Percentiles rank a stretch among this genome's conserved stretches.
These are phyloP conservation scores for Udeniomyces megalosporus DNA, from an alignment of 768 basidiomycete genomes.

Conservation along the genomic window DNA sequence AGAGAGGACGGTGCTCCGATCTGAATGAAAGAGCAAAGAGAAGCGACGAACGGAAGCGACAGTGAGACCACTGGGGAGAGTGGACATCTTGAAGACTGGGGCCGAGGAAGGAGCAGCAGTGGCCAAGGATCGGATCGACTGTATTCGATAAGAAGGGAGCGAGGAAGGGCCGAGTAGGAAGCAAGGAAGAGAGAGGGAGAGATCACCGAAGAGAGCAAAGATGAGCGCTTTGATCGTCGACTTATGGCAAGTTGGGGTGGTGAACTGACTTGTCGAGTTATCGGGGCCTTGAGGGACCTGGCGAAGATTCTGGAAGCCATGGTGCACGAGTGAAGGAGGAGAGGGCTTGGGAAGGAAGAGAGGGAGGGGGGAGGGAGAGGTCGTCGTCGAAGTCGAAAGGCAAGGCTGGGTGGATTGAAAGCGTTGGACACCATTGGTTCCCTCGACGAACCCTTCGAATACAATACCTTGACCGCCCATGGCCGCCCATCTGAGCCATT, in stretches of 20 bases:
- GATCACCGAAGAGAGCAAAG: neutral
- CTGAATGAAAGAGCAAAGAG: too few relatives aligned
- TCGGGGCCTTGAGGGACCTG: slow-evolving; percentile 2
- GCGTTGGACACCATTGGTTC: neutral
- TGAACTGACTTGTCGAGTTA: neutral
- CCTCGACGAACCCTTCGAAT: too few relatives aligned
- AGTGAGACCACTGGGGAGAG: slow-evolving; percentile 84
- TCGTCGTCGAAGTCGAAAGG: neutral
- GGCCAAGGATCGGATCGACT: slow-evolving; percentile 1
- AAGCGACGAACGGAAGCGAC: slow-evolving; percentile 51
- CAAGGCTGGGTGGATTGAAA: neutral
- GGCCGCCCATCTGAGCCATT: too few relatives aligned
- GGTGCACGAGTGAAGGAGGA: neutral
- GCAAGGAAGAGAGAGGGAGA: neutral
- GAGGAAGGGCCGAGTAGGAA: neutral
- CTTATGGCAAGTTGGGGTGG: neutral
- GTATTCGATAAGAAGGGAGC: neutral
- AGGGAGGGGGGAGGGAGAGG: neutral
- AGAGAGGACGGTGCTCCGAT: too few relatives aligned
- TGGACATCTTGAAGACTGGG: slow-evolving; percentile 59
- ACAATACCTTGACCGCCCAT: too few relatives aligned
- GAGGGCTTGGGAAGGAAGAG: neutral
- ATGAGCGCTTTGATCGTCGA: neutral
- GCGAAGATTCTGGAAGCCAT: slow-evolving; percentile 4
- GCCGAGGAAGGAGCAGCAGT: slow-evolving; percentile 6